Evolutionary conservation across 257 asterid species (phyloP), one percentile per base, ranked within the genome.

Genomic region (Solanum etuberosum): DNA sequence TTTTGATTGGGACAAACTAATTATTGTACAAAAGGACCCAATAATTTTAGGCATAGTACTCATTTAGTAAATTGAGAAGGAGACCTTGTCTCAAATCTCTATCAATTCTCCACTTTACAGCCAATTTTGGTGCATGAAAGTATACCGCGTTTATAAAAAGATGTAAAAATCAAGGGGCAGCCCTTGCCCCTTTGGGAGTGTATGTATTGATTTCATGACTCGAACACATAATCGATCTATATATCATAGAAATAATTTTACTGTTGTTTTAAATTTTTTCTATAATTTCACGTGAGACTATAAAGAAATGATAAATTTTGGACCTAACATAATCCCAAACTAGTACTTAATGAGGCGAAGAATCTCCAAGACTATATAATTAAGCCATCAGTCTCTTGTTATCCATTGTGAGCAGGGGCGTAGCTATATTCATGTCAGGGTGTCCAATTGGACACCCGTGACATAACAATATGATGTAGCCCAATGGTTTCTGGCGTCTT

Each of bases 361-460:
- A 20, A 21, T 51, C 2, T 15, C 20, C 8, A 15, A 6, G 3
- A 51, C 6, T 7, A 51, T 18, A 18, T 51, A 3, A 59, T 23
- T 12, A 54, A 54, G 63, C 9, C n/a, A 54, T n/a, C n/a, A 18
- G 18, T 54, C 10, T 54, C 11, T 54, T 54, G 10, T 54, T 54
- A 54, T 54, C 2, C n/a, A 2, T 18, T 54, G 11, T 54, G 63
- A 8, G 11, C 40, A 37, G 2, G 7, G 9, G 0, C 38, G 8
- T 35, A 37, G 9, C 9, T 6, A 37, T 37, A 37, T 0, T 37
- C 2, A 37, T 37, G 40, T 2, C 40, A 37, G 40, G 9, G 40
- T 37, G 40, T 37, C 1, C 2, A 7, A 37, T 1, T 6, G 38
- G 2, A 37, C 7, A 37, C 0, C 0, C 2, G 9, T 37, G 9